These are phyloP conservation scores for Mycena venus DNA, from an alignment of 768 basidiomycete species.

Conservation along the genomic window DNA sequence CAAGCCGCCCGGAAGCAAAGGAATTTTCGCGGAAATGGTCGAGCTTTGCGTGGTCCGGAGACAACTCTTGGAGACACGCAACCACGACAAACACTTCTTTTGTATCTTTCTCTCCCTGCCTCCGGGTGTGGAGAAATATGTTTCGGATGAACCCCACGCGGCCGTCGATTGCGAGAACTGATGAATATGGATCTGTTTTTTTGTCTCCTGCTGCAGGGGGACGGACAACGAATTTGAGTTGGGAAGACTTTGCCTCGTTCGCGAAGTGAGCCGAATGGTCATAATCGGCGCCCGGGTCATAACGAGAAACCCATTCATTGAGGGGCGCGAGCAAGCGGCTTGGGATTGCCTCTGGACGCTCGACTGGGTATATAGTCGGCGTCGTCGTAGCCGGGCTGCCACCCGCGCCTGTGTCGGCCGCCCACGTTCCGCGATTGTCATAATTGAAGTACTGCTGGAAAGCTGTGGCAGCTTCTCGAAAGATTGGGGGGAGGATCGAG, in stretches of 20 bases:
- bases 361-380: not conserved
- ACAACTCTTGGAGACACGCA: not conserved
- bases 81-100: not conserved
- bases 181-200: not conserved
- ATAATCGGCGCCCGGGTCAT: not conserved
- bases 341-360: not conserved
- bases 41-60: not conserved
- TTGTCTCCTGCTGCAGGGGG: not conserved
- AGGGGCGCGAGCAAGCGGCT: not conserved
- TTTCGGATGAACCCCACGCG: not conserved
- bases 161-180: not conserved
- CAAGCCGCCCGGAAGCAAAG: not conserved
- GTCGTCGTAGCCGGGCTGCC: not conserved
- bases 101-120: not conserved
- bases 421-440: constrained; percentile 15
- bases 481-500: not conserved
- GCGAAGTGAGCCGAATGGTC: not conserved
- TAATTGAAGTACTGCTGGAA: constrained; percentile 2
- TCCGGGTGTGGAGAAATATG: not conserved
- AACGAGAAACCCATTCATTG: not conserved
- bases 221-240: not conserved
- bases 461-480: not conserved
- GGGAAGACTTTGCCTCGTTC: not conserved
- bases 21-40: not conserved
- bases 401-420: not conserved